Percentiles rank a stretch among this genome's conserved stretches.
Evolutionary conservation across 257 asterid genomes (phyloP).

Genomic region (Solanum ahanhuiri): DNA sequence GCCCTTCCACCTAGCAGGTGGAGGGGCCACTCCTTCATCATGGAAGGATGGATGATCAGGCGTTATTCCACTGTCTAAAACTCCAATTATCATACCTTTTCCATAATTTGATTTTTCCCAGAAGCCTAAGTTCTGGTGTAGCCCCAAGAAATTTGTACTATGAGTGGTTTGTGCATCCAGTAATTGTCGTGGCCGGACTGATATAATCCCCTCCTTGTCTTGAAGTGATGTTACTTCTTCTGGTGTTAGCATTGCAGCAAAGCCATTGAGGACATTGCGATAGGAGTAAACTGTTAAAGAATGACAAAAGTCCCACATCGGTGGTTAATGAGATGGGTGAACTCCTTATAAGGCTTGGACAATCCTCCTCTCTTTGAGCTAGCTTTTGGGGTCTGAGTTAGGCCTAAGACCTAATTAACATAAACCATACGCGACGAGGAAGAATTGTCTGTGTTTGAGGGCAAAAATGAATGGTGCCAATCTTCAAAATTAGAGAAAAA

Average conservation of each 20-base stretch:
- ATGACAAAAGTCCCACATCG: no score
- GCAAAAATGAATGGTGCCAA: slow-evolving; percentile 21
- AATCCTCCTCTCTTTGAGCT: no score
- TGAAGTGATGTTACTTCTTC: slow-evolving; percentile 7
- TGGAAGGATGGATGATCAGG: slow-evolving; percentile 13
- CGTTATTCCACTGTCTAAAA: slow-evolving; percentile 19
- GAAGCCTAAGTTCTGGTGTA: not conserved
- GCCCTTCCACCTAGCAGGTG: slow-evolving; percentile 23
- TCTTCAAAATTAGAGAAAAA: not conserved
- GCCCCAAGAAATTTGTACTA: slow-evolving; percentile 8
- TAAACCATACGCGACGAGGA: slow-evolving; percentile 6
- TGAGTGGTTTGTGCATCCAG: slow-evolving; percentile 7
- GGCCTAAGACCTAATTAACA: no score
- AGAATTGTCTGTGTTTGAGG: not conserved
- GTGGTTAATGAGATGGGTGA: no score
- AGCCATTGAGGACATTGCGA: slow-evolving; percentile 14
- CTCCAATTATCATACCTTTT: slow-evolving; percentile 20
- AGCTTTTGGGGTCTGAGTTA: no score
- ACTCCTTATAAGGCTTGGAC: no score
- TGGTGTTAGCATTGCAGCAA: slow-evolving; percentile 12
- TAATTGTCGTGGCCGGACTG: not conserved
- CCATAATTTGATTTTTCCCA: slow-evolving; percentile 18
- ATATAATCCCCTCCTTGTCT: slow-evolving; percentile 7
- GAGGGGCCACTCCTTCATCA: slow-evolving; percentile 6
- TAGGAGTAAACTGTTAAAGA: no score